Conservation (phyloP, 257 asterid genomes). For the Oldenlandia corymbosa region DNA sequence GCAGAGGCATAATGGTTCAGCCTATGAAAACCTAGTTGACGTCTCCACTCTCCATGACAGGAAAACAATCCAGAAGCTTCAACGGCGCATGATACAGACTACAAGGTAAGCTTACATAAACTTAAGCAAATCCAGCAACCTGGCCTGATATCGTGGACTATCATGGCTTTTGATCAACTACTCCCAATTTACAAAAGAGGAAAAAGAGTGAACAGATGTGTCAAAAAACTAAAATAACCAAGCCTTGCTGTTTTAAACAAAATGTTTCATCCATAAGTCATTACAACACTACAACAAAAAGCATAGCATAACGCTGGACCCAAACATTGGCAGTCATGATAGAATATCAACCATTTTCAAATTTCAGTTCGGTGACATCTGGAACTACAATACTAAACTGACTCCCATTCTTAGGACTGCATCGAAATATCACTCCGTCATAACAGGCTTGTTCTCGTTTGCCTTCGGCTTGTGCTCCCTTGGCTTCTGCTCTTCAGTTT, state of each 20-base stretch:
- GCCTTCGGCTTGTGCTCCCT: conserved; percentile 93
- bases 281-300: neutral
- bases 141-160: neutral
- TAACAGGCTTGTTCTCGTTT: conserved; percentile 87
- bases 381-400: neutral
- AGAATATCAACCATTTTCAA: neutral
- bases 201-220: no score
- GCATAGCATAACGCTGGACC: neutral
- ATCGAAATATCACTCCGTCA: conserved; percentile 54
- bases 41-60: no score
- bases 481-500: conserved; percentile 95
- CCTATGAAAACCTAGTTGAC: no score
- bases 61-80: neutral
- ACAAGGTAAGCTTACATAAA: neutral
- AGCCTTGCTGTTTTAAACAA: neutral
- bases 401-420: conserved; percentile 3
- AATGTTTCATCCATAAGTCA: neutral
- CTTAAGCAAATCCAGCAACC: neutral
- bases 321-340: conserved; percentile 3
- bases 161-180: neutral
- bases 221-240: neutral
- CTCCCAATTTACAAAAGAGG: neutral
- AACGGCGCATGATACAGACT: neutral
- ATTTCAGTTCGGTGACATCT: neutral
- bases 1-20: no score